Percentiles rank a stretch among this genome's conserved stretches.
These are phyloP conservation scores for Strobilomyces dryophilus DNA, from an alignment of 768 basidiomycete genomes.

Conservation along the genomic window DNA sequence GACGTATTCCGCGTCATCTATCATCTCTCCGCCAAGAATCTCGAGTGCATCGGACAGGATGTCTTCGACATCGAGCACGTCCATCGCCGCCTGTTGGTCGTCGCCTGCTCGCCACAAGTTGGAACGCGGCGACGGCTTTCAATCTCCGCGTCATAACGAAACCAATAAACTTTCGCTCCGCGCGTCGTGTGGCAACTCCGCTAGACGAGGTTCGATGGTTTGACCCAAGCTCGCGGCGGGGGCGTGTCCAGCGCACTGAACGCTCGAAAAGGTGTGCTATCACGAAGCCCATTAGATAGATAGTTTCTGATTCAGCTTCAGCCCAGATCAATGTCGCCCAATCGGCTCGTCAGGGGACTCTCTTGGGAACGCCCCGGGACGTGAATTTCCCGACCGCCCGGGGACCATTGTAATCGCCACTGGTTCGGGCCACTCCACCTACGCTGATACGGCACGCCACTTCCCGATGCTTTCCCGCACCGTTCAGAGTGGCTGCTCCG, in stretches of 20 bases:
- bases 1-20: slow-evolving; percentile 42
- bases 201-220: not conserved
- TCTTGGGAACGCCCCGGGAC: not conserved
- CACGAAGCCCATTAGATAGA: not conserved
- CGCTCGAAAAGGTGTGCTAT: not conserved
- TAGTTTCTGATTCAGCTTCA: not conserved
- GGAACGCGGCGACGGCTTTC: slow-evolving; percentile 2
- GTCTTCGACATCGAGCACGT: slow-evolving; percentile 35
- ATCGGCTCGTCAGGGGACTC: not conserved
- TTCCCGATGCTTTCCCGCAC: slow-evolving; percentile 2
- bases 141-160: slow-evolving; percentile 22
- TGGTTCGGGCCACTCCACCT: not conserved
- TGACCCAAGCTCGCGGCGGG: not conserved
- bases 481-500: not conserved
- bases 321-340: not conserved
- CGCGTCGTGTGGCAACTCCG: slow-evolving; percentile 1
- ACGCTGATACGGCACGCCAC: slow-evolving; percentile 11
- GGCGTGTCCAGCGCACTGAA: not conserved
- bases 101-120: not conserved
- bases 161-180: slow-evolving; percentile 3
- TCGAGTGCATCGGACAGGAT: slow-evolving; percentile 50
- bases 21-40: slow-evolving; percentile 45
- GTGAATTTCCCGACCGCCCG: not conserved
- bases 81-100: slow-evolving; percentile 3
- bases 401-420: not conserved